Base-by-base conservation (phyloP, 2,329 filamentous ascomycete species). In the Didymosphaeria variabile region DNA sequence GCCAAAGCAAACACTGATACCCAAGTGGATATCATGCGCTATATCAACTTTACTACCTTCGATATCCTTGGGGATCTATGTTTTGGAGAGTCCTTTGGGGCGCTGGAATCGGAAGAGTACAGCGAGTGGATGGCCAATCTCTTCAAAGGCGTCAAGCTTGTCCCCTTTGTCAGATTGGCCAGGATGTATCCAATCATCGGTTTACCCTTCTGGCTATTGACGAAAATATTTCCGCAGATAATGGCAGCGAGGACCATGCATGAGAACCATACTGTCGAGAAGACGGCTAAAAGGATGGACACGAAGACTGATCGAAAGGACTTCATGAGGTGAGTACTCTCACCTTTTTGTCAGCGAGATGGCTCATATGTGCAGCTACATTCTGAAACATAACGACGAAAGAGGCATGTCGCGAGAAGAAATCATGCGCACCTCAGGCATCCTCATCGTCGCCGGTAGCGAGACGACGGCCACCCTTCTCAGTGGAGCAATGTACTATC, bases 371-470 rank as follows among this genome's bases (percentile, higher is more conserved):
- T 7, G 12, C 31, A 67, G 65, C 32, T 64, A 69, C 38, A 63
- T 69, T 19, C 40, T 65, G 3, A 62, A 60, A 17, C 53, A 67
- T 50, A 66, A 66, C 42, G 63, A 64, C 45, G 59, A 62, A 12
- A 46, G 57, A 26, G 73, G 68, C 19, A 67, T 77, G 63, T 68
- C 66, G 0, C 53, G 59, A 21, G 61, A 59, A 6, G 79, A 80
- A 58, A 73, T 80, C 53, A 68, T 77, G 26, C 63, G 70, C 42
- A 78, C 70, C 26, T 72, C 68, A 3, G 61, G 66, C 0, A 58
- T 77, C 4, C 70, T 81, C 45, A 78, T 80, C 66, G 57, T 77
- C 26, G 79, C 74, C 0, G 79, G 79, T 5, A 78, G 73, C 12
- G 79, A 81, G 60, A 79, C 78, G 0, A 76, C 75, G 0, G 78